A percentile compares a stretch with the other conserved stretches of the same genome.
phyloP scores from a whole-genome alignment of 2,329 filamentous ascomycete species.

The Neofusicoccum ribis region DNA sequence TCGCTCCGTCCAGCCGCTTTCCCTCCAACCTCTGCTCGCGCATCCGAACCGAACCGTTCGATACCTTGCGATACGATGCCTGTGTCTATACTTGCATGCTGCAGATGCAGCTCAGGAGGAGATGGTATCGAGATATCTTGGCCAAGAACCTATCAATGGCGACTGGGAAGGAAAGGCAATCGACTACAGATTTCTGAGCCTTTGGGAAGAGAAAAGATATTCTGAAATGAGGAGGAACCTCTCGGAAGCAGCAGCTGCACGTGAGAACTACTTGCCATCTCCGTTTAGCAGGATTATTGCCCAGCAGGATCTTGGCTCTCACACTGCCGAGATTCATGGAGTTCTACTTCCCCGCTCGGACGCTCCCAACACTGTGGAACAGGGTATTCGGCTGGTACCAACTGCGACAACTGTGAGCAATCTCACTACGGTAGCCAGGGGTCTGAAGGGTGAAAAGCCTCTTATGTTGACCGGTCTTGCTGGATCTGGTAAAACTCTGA shows the following conservation, averaged over 20 bases:
- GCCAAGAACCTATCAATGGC: slow-evolving; percentile 63
- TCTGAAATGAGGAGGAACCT: slow-evolving; percentile 29
- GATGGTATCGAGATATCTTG: slow-evolving; percentile 68
- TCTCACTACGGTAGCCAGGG: slow-evolving; percentile 65
- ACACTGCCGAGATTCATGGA: slow-evolving; percentile 32
- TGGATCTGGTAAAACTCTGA: slow-evolving; percentile 86
- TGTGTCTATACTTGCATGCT: slow-evolving; percentile 75
- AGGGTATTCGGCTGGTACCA: slow-evolving; percentile 46
- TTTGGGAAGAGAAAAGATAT: slow-evolving; percentile 64
- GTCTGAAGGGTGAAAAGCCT: slow-evolving; percentile 68
- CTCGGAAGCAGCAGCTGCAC: slow-evolving; percentile 1
- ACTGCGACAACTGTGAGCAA: slow-evolving; percentile 75
- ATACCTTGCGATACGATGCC: slow-evolving; percentile 79
- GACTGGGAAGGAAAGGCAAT: slow-evolving; percentile 73
- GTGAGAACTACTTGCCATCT: neutral
- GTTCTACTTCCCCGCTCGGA: slow-evolving; percentile 39
- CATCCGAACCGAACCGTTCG: slow-evolving; percentile 61
- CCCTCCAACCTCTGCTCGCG: slow-evolving; percentile 68
- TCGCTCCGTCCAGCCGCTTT: slow-evolving; percentile 62
- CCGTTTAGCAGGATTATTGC: slow-evolving; percentile 11
- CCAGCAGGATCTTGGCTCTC: neutral
- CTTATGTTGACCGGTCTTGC: slow-evolving; percentile 79
- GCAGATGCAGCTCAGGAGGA: slow-evolving; percentile 76
- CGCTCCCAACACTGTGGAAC: neutral
- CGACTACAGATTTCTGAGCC: slow-evolving; percentile 73